Conservation (phyloP, 192 early-diverging fungal species). For the Chytriomyces confervae region DNA sequence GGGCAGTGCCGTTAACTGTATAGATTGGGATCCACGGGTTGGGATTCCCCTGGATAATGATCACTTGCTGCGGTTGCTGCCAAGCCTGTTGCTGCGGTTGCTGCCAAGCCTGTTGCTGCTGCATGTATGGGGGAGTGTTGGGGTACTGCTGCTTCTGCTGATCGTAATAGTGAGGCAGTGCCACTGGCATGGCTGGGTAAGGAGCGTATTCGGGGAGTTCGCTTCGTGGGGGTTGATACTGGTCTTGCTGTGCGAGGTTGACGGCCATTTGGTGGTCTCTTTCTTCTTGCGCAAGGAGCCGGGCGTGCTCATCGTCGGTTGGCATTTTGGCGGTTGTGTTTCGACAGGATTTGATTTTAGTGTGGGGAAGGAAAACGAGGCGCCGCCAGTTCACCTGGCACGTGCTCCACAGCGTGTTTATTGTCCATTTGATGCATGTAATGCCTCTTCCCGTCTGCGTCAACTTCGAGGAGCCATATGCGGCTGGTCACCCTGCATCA, state of each 20-base stretch:
- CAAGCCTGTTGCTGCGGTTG: neutral
- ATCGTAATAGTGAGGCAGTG: neutral
- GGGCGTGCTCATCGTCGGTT: slow-evolving; percentile 9
- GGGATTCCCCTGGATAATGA: neutral
- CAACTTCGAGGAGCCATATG: no score
- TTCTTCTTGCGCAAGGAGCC: slow-evolving; percentile 4
- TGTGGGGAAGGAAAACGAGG: no score
- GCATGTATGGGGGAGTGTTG: neutral
- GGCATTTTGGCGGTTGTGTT: neutral
- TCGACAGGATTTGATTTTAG: no score
- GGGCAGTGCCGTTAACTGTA: neutral
- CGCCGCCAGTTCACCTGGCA: no score
- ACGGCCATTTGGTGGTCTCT: neutral
- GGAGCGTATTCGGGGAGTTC: neutral
- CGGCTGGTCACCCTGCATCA: no score
- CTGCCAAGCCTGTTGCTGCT: neutral
- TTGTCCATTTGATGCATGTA: no score
- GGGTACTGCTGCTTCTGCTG: no score
- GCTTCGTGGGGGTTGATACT: neutral
- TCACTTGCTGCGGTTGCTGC: neutral
- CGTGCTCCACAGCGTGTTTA: no score
- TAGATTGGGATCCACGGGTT: neutral
- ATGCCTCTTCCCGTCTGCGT: no score
- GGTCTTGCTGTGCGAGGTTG: no score
- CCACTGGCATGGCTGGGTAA: neutral